These are phyloP conservation scores for Xylariomycetidae sp. DNA, from an alignment of 2,329 filamentous ascomycete species.

Conservation along the genomic window DNA sequence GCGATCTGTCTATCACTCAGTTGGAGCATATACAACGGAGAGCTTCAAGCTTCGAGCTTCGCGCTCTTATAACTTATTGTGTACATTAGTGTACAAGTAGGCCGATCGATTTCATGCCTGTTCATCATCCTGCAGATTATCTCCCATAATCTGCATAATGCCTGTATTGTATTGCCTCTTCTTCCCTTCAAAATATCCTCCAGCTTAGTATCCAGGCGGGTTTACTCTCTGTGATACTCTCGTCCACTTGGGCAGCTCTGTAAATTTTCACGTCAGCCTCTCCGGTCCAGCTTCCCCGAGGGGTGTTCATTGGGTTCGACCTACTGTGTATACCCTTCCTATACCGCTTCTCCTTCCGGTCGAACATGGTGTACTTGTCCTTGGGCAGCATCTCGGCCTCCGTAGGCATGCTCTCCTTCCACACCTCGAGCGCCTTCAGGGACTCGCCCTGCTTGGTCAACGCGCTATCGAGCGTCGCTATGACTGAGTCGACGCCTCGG, in stretches of 20 bases:
- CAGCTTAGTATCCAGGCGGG: conserved; percentile 89
- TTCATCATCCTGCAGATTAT: too few relatives aligned
- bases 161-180: too few relatives aligned
- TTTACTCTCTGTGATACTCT: conserved; percentile 91
- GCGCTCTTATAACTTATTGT: too few relatives aligned
- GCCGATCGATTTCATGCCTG: too few relatives aligned
- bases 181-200: too few relatives aligned
- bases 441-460: conserved; percentile 68
- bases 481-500: conserved; percentile 79
- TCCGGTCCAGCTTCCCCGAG: not conserved
- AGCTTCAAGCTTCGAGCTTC: too few relatives aligned
- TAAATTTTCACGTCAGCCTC: conserved; percentile 2
- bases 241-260: conserved; percentile 89
- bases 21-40: too few relatives aligned
- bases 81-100: too few relatives aligned
- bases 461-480: conserved; percentile 75
- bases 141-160: too few relatives aligned
- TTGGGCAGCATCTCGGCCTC: conserved; percentile 93
- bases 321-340: conserved; percentile 96
- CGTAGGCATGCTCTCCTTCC: conserved; percentile 94
- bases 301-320: conserved; percentile 32
- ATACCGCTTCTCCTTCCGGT: conserved; percentile 92
- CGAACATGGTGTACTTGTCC: conserved; percentile 98
- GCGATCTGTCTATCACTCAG: too few relatives aligned
- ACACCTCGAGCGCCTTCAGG: conserved; percentile 75